Percentiles rank a stretch among this genome's conserved stretches.
Evolutionary conservation across 345 rosid species (phyloP).

Genomic region (Citrus mangshanensis): DNA sequence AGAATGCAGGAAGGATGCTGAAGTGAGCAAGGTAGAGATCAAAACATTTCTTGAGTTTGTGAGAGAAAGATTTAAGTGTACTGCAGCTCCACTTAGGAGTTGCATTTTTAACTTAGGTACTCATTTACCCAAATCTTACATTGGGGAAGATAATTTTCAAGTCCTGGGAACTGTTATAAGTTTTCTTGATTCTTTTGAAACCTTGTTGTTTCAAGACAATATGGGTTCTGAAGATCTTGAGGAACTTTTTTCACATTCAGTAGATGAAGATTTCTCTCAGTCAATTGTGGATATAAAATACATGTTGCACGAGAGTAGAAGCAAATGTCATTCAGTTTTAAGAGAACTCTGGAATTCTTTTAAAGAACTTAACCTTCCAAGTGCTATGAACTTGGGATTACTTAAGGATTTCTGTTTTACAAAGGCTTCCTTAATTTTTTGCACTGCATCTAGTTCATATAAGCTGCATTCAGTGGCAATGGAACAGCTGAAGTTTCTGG

Average conservation of each 20-base stretch:
- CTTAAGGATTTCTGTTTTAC: constrained; percentile 34
- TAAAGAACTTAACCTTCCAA: constrained; percentile 7
- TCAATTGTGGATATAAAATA: background rate
- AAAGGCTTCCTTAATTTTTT: constrained; percentile 35
- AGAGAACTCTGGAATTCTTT: background rate
- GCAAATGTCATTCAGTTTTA: background rate
- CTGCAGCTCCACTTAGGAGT: constrained; percentile 14
- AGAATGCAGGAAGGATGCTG: background rate
- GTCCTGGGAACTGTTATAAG: background rate
- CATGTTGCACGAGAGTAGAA: background rate
- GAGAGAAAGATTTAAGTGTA: constrained; percentile 17
- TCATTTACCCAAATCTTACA: constrained; percentile 25
- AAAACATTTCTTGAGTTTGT: constrained; percentile 7
- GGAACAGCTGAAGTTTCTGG: constrained; percentile 36
- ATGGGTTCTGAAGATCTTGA: background rate
- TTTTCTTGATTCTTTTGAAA: background rate
- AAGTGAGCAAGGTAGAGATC: background rate
- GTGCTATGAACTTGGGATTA: background rate
- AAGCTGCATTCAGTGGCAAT: constrained; percentile 23
- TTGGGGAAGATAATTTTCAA: constrained; percentile 18
- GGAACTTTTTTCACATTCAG: background rate
- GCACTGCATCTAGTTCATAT: constrained; percentile 38
- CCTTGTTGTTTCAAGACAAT: background rate
- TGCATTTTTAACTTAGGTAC: constrained; percentile 26
- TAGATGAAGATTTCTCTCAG: background rate